Evolutionary conservation across 2,329 filamentous ascomycete genomes (phyloP).

Genomic region (Cadophora sp.): DNA sequence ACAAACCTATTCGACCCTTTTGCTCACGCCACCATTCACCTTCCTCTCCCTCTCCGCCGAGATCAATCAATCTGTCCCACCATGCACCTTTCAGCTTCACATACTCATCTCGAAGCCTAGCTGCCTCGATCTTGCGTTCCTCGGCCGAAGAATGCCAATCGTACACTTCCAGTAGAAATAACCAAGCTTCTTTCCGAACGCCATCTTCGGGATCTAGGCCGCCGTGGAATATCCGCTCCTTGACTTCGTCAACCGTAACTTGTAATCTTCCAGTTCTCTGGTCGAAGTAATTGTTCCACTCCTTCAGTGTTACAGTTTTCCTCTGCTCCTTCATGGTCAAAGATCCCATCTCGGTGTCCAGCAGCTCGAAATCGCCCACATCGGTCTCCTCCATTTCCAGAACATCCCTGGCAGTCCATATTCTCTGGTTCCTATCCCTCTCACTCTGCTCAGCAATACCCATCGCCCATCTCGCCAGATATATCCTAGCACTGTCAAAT

Average conservation of each 20-base stretch:
- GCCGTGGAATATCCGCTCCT: conserved; percentile 96
- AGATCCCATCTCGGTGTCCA: conserved; percentile 78
- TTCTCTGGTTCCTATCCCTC: conserved; percentile 80
- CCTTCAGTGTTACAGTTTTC: conserved; percentile 77
- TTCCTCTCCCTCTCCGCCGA: conserved; percentile 78
- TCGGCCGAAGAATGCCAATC: conserved; percentile 91
- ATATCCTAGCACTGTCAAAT: conserved; percentile 94
- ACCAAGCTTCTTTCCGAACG: conserved; percentile 94
- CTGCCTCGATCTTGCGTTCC: conserved; percentile 82
- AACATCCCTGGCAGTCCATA: conserved; percentile 93
- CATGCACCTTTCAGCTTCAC: conserved; percentile 91
- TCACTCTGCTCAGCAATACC: conserved; percentile 97
- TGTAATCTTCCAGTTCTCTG: conserved; percentile 73
- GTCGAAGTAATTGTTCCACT: conserved; percentile 95
- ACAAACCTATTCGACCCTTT: conserved; percentile 86
- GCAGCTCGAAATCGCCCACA: conserved; percentile 93
- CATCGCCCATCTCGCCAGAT: conserved; percentile 97
- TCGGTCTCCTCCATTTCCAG: conserved; percentile 93
- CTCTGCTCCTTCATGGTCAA: conserved; percentile 79
- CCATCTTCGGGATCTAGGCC: conserved; percentile 89
- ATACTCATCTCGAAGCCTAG: conserved; percentile 90
- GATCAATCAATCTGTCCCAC: conserved; percentile 93
- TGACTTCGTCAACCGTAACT: conserved; percentile 88
- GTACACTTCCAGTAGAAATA: conserved; percentile 90
- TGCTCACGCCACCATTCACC: conserved; percentile 98